Evolutionary conservation across 352 stramenopile genomes (phyloP).

Genomic region (Pythium dissotocum): DNA sequence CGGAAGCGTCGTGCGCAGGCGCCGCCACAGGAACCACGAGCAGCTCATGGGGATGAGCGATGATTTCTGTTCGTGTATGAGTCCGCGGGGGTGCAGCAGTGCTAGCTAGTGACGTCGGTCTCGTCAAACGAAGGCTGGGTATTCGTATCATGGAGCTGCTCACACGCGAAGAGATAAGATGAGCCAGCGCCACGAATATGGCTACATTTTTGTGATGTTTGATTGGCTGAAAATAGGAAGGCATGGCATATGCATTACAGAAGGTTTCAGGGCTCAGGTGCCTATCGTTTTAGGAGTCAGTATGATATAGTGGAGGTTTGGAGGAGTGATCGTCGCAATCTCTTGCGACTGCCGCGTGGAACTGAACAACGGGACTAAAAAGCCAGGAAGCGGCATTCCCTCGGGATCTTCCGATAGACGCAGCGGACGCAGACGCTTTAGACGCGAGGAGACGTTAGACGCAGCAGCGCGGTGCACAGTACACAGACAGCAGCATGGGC

Average conservation of each 20-base stretch:
- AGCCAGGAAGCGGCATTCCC: neutral
- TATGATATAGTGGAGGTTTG: neutral
- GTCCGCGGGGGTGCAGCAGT: too few species aligned
- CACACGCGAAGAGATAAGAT: neutral
- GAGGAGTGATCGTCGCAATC: neutral
- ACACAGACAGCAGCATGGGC: constrained; percentile 47
- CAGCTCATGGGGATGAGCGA: neutral
- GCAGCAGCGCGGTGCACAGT: neutral
- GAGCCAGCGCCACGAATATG: neutral
- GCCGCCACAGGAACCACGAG: neutral
- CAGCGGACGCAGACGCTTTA: neutral
- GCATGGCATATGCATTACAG: neutral
- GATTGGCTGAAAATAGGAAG: neutral
- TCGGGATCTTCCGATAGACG: constrained; percentile 1
- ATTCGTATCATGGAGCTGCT: neutral
- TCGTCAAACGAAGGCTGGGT: neutral
- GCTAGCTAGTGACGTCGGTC: too few species aligned
- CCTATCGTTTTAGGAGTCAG: neutral
- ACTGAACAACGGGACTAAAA: neutral
- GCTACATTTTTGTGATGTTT: neutral
- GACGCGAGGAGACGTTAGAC: neutral
- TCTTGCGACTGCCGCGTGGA: constrained; percentile 2
- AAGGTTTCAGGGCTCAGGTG: neutral
- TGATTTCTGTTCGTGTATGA: too few species aligned
- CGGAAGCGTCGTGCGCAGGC: constrained; percentile 15